Base-by-base conservation (phyloP, 441 rosid species). In the Adansonia grandidieri region DNA sequence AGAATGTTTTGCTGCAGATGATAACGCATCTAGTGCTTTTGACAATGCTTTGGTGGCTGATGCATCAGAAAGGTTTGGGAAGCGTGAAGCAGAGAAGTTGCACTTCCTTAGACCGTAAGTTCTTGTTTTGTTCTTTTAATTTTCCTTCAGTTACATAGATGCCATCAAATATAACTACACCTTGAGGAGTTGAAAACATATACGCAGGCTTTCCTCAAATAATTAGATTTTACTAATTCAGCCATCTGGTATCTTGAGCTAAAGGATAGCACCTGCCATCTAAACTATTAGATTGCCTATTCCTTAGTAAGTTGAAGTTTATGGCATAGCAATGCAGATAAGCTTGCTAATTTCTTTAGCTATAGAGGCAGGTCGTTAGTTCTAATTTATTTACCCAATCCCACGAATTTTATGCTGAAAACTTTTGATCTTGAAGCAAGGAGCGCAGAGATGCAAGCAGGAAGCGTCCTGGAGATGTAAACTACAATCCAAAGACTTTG, bases 401-500 rank as follows among this genome's bases (percentile, higher is more conserved):
- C 47, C 80, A 67, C 73, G 40, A 32, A 47, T 53, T 77, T 54
- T 47, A 44, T 84, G 54, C 75, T 68, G 82, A 64, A 63, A 56
- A 32, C 19, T 73, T 65, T 83, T 70, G 78, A 56, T 72, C 64
- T 78, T 80, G 83, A 75, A 79, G 84, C 87, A 93, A 97, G 75
- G 88, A 82, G 78, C 88, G 86, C 28, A 84, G 84, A 81, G 99
- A 96, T 88, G 98, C 89, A 44, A 88, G 84, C 61, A 77, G 84
- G 85, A 92, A 93, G 81, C 86, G 81, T 28, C 96, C 98, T 69
- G 93, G 89, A 62, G 97, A 95, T 86, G 82, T 63, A 72, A 86
- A 86, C 84, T 97, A 92, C 88, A 97, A 97, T 82, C 87, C 93
- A 32, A 90, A 86, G 84, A 97, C 97, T 80, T 89, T 97, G 75